Conservation (phyloP, 441 rosid species). For the Cnidoscolus chayamansa region DNA sequence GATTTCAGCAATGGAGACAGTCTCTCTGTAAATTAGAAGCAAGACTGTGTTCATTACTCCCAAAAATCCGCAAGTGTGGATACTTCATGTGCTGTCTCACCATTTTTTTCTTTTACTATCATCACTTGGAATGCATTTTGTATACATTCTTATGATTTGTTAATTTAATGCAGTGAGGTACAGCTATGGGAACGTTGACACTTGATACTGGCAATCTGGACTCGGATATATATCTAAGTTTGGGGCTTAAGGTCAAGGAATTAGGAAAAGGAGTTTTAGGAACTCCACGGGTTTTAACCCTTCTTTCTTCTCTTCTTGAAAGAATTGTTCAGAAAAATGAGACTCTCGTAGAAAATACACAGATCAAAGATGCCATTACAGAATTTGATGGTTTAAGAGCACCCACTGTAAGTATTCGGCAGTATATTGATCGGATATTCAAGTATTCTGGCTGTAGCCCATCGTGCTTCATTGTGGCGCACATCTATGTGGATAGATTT, state of each 20-base stretch:
- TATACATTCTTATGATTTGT: slow-evolving; percentile 10
- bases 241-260: slow-evolving; percentile 53
- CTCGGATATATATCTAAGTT: slow-evolving; percentile 43
- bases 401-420: slow-evolving; percentile 58
- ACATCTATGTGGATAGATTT: slow-evolving; percentile 60
- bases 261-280: slow-evolving; percentile 42
- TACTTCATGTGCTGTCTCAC: too few species aligned
- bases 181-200: slow-evolving; percentile 48
- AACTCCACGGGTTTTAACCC: slow-evolving; percentile 48
- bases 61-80: too few species aligned
- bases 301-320: slow-evolving; percentile 66
- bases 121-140: neutral
- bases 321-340: slow-evolving; percentile 49
- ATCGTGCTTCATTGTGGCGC: slow-evolving; percentile 74
- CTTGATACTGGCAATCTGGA: slow-evolving; percentile 19
- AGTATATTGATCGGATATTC: slow-evolving; percentile 75
- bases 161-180: slow-evolving; percentile 30
- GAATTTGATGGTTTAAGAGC: slow-evolving; percentile 61
- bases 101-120: neutral
- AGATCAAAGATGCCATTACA: slow-evolving; percentile 36
- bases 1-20: too few species aligned
- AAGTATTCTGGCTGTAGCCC: slow-evolving; percentile 82
- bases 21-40: too few species aligned
- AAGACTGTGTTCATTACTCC: too few species aligned
- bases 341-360: slow-evolving; percentile 28